Evolutionary conservation across 2,329 filamentous ascomycete genomes (phyloP).

Genomic region (Hymenoscyphus occultus): DNA sequence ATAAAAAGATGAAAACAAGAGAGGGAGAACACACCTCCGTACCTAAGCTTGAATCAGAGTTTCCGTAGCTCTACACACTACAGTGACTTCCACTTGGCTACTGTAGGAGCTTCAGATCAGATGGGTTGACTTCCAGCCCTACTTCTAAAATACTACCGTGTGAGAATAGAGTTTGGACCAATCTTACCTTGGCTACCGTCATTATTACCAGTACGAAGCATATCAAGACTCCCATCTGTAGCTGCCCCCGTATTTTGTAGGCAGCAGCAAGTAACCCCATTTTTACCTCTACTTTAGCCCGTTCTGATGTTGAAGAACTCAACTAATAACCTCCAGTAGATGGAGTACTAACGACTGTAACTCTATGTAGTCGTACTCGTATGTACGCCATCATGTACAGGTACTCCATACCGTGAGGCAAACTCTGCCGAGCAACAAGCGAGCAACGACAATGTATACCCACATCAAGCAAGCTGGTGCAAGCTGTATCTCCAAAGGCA

Average conservation of each 20-base stretch:
- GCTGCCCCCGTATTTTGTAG: no score
- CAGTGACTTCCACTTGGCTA: background rate
- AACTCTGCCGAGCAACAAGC: background rate
- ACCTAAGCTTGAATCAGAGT: no score
- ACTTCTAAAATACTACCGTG: background rate
- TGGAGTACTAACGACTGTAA: background rate
- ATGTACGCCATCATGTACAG: background rate
- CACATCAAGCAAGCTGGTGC: background rate
- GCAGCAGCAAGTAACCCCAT: background rate
- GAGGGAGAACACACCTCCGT: no score
- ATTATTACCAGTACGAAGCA: background rate
- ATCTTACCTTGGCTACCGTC: background rate
- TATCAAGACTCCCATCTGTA: background rate
- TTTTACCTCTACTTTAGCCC: background rate
- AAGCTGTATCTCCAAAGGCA: background rate
- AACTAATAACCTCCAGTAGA: background rate
- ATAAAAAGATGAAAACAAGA: no score
- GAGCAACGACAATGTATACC: background rate
- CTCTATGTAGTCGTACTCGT: background rate
- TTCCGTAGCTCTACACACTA: no score
- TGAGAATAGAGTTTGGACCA: background rate
- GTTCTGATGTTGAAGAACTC: no score
- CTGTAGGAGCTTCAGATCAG: background rate
- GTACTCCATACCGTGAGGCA: background rate
- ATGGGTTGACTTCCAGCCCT: constrained; percentile 1